Evolutionary conservation across 768 basidiomycete species (phyloP).

Genomic region (Suillus cothurnatus): DNA sequence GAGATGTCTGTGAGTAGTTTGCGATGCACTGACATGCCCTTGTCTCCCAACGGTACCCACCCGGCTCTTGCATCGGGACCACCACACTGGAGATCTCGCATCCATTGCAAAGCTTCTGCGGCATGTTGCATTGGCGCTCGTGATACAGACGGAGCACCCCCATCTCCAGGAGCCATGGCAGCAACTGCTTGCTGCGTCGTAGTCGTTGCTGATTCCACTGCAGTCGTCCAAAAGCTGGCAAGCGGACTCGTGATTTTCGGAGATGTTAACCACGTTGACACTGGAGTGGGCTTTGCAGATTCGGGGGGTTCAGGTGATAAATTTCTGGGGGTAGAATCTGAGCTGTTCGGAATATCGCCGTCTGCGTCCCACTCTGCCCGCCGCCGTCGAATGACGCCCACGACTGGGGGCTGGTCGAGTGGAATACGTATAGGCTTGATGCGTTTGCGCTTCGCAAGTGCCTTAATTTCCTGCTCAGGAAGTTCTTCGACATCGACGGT

Average conservation of each 20-base stretch:
- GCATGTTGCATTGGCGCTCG: slow-evolving; percentile 80
- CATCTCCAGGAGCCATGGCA: slow-evolving; percentile 64
- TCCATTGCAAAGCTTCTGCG: slow-evolving; percentile 78
- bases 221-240: slow-evolving; percentile 70
- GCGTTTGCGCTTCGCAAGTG: slow-evolving; percentile 80
- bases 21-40: slow-evolving; percentile 74
- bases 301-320: slow-evolving; percentile 26
- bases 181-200: slow-evolving; percentile 81
- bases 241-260: slow-evolving; percentile 73
- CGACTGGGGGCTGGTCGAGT: slow-evolving; percentile 89
- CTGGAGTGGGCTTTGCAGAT: slow-evolving; percentile 7
- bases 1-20: slow-evolving; percentile 80
- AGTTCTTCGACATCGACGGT: slow-evolving; percentile 89
- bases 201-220: slow-evolving; percentile 70
- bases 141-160: slow-evolving; percentile 49
- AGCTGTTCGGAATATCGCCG: slow-evolving; percentile 30
- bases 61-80: slow-evolving; percentile 51
- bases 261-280: slow-evolving; percentile 50
- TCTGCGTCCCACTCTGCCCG: slow-evolving; percentile 74
- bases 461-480: slow-evolving; percentile 83
- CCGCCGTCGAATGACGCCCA: slow-evolving; percentile 67
- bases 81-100: slow-evolving; percentile 68
- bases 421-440: slow-evolving; percentile 85
- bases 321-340: slow-evolving; percentile 17
- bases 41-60: slow-evolving; percentile 80